These are phyloP conservation scores for Calamus simplicifolius DNA, from an alignment of 176 grass and related monocot genomes.

Conservation along the genomic window DNA sequence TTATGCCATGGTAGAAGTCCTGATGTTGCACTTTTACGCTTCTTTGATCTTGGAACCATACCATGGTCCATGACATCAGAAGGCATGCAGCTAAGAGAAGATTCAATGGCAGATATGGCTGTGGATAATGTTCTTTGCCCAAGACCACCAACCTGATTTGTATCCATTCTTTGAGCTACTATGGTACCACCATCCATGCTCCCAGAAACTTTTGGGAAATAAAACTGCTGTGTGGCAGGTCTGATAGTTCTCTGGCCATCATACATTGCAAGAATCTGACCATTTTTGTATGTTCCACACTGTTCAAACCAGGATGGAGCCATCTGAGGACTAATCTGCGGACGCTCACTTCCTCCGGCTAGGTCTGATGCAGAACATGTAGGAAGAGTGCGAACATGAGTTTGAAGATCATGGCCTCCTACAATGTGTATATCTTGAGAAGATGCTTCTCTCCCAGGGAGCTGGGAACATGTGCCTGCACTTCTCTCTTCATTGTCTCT, in stretches of 20 bases:
- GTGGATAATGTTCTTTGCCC: slow-evolving; percentile 23
- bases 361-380: slow-evolving; percentile 32
- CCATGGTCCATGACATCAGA: slow-evolving; percentile 19
- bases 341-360: slow-evolving; percentile 41
- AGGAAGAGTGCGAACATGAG: slow-evolving; percentile 28
- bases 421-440: slow-evolving; percentile 19
- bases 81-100: slow-evolving; percentile 12
- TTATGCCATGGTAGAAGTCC: slow-evolving; percentile 23
- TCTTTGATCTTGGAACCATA: slow-evolving; percentile 18
- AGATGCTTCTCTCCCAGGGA: slow-evolving; percentile 33
- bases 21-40: slow-evolving; percentile 13
- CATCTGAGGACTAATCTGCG: slow-evolving; percentile 81
- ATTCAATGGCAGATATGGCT: slow-evolving; percentile 10
- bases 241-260: slow-evolving; percentile 34
- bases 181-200: slow-evolving; percentile 42
- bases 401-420: slow-evolving; percentile 38
- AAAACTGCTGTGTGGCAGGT: slow-evolving; percentile 31
- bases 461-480: slow-evolving; percentile 27
- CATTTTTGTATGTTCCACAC: slow-evolving; percentile 57
- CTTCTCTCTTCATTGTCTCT: slow-evolving; percentile 51
- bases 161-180: slow-evolving; percentile 44
- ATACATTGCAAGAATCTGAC: slow-evolving; percentile 40
- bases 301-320: slow-evolving; percentile 82
- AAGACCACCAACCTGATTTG: slow-evolving; percentile 34
- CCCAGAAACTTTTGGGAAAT: slow-evolving; percentile 52